Conservation (phyloP, 805 yeast genomes). For the Candida nanaspora region DNA sequence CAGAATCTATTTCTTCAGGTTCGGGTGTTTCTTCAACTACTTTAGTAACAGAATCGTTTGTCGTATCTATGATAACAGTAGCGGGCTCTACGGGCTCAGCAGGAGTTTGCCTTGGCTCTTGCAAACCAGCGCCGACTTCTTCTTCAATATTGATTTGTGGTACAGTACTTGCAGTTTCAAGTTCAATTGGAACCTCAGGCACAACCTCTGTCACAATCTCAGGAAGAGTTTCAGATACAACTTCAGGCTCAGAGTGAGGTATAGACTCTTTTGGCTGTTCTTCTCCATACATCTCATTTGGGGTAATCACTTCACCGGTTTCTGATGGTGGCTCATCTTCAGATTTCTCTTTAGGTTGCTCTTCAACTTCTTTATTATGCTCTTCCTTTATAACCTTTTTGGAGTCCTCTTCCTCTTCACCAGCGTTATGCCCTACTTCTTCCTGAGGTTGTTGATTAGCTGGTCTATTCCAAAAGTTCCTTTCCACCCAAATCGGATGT, state of each 20-base stretch:
- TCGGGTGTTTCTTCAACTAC: slow-evolving; percentile 2
- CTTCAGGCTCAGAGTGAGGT: not conserved
- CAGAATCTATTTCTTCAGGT: slow-evolving; percentile 1
- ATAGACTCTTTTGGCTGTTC: slow-evolving; percentile 4
- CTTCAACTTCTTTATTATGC: slow-evolving; percentile 5
- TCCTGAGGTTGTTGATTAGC: not conserved
- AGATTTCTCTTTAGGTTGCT: slow-evolving; percentile 8
- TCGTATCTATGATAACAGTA: not conserved
- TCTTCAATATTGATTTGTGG: too few species aligned
- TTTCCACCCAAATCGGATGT: slow-evolving; percentile 33
- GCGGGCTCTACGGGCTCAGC: slow-evolving; percentile 3
- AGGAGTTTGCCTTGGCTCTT: slow-evolving; percentile 1
- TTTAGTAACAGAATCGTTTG: not conserved
- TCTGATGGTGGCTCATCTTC: slow-evolving; percentile 7
- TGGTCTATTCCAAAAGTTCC: slow-evolving; percentile 31
- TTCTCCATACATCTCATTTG: slow-evolving; percentile 1
- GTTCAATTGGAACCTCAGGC: slow-evolving; percentile 12
- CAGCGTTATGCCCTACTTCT: slow-evolving; percentile 2
- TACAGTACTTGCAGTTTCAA: too few species aligned
- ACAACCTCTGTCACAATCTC: slow-evolving; percentile 2
- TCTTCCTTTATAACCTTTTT: too few species aligned
- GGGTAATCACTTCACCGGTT: slow-evolving; percentile 7
- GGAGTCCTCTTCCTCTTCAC: slow-evolving; percentile 3
- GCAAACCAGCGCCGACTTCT: slow-evolving; percentile 1
- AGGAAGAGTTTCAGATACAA: slow-evolving; percentile 1